Evolutionary conservation across 2,329 filamentous ascomycete species (phyloP).

Genomic region (Aspergillus pseudonomiae): DNA sequence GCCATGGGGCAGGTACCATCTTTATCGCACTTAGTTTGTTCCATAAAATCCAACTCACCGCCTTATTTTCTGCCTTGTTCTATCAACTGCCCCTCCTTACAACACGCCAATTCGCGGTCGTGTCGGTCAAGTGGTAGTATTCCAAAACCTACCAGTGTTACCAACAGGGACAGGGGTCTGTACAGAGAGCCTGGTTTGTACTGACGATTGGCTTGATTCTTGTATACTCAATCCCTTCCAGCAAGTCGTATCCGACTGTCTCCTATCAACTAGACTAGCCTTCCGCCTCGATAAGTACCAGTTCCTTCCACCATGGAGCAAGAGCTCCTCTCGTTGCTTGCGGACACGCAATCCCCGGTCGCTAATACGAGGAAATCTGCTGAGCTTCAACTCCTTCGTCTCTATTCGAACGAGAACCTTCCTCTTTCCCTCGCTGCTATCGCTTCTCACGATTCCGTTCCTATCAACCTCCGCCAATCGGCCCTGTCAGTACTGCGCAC

Average conservation of each 20-base stretch:
- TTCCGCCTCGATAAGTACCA: constrained; percentile 5
- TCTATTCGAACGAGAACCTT: constrained; percentile 70
- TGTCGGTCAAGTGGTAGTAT: background rate
- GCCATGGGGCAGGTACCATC: background rate
- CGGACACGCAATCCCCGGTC: constrained; percentile 78
- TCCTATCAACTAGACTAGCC: constrained; percentile 5
- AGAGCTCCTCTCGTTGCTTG: constrained; percentile 84
- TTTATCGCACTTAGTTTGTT: background rate
- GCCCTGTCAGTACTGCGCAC: constrained; percentile 78
- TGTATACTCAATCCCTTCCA: background rate
- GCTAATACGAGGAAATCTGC: constrained; percentile 81
- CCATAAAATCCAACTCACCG: background rate
- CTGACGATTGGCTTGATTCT: background rate
- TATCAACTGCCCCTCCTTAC: constrained; percentile 3
- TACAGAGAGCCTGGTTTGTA: background rate
- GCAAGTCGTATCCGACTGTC: background rate
- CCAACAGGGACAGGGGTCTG: background rate
- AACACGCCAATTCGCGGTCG: background rate
- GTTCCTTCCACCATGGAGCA: constrained; percentile 72
- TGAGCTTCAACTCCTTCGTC: constrained; percentile 76
- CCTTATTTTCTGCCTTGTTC: background rate
- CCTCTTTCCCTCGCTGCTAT: constrained; percentile 80
- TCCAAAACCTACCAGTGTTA: background rate
- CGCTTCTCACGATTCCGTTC: constrained; percentile 73
- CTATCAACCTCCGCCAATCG: constrained; percentile 77